Percentiles rank a stretch among this genome's conserved stretches.
Evolutionary conservation across 331 rosid genomes (phyloP).

Genomic region (Malus hybrid): DNA sequence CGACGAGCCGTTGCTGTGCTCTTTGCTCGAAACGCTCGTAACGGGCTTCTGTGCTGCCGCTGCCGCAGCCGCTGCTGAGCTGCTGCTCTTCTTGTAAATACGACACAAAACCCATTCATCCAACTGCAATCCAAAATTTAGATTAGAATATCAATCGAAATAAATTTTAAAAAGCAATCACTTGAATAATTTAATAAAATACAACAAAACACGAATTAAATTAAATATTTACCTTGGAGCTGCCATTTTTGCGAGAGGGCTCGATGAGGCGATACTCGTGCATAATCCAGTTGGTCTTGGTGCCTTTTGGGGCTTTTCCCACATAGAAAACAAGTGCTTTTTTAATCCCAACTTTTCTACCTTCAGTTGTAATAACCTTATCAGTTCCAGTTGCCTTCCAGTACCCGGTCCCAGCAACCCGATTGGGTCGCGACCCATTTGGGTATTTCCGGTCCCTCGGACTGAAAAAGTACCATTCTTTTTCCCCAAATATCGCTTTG

Average conservation of each 20-base stretch:
- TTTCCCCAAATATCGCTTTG: slow-evolving; percentile 84
- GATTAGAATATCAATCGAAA: too few relatives aligned
- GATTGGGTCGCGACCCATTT: slow-evolving; percentile 83
- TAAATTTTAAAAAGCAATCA: too few relatives aligned
- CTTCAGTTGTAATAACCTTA: slow-evolving; percentile 63
- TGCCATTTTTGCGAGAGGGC: slow-evolving; percentile 47
- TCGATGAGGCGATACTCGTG: slow-evolving; percentile 88
- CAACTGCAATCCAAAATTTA: slow-evolving; percentile 24
- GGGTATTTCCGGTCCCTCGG: slow-evolving; percentile 94
- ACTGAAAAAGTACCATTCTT: slow-evolving; percentile 95
- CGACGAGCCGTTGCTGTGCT: slow-evolving; percentile 50
- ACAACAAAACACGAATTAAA: neutral
- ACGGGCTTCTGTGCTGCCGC: slow-evolving; percentile 21
- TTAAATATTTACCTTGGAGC: slow-evolving; percentile 43
- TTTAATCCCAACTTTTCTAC: slow-evolving; percentile 80
- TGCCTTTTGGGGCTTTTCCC: slow-evolving; percentile 94
- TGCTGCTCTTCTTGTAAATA: slow-evolving; percentile 69
- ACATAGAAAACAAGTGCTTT: slow-evolving; percentile 86
- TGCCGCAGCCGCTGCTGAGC: slow-evolving; percentile 6
- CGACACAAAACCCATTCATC: slow-evolving; percentile 97
- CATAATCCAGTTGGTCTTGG: slow-evolving; percentile 97
- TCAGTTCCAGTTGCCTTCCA: slow-evolving; percentile 99
- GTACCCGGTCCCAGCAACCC: slow-evolving; percentile 92
- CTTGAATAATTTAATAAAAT: neutral
- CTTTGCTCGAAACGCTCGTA: slow-evolving; percentile 35